Percentiles rank a stretch among this genome's conserved stretches.
phyloP scores from a whole-genome alignment of 495 filamentous ascomycete genomes.

The Neurospora africana region DNA sequence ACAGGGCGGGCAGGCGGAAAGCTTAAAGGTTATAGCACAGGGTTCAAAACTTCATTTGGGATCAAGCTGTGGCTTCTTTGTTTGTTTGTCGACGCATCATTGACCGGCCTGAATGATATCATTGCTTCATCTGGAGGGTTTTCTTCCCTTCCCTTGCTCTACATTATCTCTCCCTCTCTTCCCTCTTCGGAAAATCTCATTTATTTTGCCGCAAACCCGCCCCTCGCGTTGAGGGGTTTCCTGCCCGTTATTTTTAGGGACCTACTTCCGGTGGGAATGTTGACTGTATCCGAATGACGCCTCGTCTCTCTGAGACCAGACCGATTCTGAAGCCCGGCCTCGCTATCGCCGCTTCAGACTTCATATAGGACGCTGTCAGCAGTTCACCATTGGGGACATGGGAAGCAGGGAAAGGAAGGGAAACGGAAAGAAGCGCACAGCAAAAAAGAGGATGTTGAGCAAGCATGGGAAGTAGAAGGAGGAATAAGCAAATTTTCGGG shows the following conservation, averaged over 20 bases:
- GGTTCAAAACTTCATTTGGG: background rate
- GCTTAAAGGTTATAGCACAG: constrained; percentile 1
- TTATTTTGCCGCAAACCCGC: background rate
- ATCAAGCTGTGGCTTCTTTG: constrained; percentile 1
- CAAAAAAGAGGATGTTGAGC: background rate
- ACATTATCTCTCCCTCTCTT: background rate
- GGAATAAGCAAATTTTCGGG: background rate
- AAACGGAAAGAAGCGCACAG: background rate
- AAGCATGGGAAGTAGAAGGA: background rate
- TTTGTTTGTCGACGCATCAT: background rate
- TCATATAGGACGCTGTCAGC: background rate
- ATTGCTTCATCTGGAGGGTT: background rate
- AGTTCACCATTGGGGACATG: background rate
- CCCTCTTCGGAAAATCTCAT: background rate
- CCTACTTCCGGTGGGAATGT: background rate
- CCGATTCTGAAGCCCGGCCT: background rate
- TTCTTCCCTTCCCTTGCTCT: background rate
- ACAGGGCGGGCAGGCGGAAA: constrained; percentile 3
- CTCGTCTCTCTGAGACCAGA: background rate
- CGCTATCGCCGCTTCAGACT: background rate
- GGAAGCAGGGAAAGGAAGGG: background rate
- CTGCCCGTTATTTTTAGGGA: background rate
- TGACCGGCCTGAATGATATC: constrained; percentile 13
- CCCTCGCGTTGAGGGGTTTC: background rate
- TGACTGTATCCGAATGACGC: background rate